Evolutionary conservation across 75 land plant genomes (phyloP).

Genomic region (Ceratopteris richardii): DNA sequence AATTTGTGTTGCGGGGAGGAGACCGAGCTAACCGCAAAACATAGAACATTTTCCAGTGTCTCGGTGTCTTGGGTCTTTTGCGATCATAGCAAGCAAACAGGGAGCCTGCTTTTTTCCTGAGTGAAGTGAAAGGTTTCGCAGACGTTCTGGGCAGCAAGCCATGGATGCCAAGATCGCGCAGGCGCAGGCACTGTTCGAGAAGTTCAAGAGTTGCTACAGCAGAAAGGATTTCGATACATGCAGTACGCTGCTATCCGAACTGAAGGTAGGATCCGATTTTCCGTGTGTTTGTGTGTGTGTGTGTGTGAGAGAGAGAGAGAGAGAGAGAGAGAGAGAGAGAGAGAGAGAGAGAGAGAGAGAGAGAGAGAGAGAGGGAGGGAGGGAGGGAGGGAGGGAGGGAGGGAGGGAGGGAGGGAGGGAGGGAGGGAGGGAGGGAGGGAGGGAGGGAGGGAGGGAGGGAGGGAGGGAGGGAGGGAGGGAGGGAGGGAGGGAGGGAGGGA

Average conservation of each 20-base stretch:
- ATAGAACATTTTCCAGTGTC: too few relatives aligned
- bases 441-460: not conserved
- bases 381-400: not conserved
- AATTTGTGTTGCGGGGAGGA: too few relatives aligned
- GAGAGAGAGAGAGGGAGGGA: not conserved
- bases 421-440: not conserved
- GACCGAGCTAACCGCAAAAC: too few relatives aligned
- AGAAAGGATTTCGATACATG: constrained; percentile 46
- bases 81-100: too few relatives aligned
- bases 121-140: too few relatives aligned
- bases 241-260: constrained; percentile 47
- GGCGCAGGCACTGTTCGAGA: constrained; percentile 42
- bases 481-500: not conserved
- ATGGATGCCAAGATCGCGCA: constrained; percentile 62
- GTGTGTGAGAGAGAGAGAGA: not conserved
- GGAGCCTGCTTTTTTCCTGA: too few relatives aligned
- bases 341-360: not conserved
- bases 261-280: constrained; percentile 54
- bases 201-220: constrained; percentile 55
- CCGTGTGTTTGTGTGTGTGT: too few relatives aligned
- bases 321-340: not conserved
- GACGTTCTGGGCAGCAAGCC: not conserved
- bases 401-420: too few relatives aligned
- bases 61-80: too few relatives aligned
- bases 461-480: not conserved